Percentiles rank a stretch among this genome's conserved stretches.
Conservation (phyloP, 345 rosid species). For the Euphorbia peplus region DNA sequence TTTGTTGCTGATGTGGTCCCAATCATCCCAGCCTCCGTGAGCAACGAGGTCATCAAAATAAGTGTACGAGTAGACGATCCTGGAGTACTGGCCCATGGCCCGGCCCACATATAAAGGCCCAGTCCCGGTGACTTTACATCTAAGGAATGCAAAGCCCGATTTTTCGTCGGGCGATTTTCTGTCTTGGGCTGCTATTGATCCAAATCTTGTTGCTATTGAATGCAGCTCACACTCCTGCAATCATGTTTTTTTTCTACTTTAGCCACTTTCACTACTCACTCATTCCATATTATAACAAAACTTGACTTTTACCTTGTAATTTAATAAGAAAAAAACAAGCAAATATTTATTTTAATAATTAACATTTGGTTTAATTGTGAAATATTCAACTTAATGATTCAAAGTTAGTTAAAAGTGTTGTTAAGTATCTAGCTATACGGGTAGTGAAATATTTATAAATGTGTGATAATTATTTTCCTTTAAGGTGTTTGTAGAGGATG, state of each 20-base stretch:
- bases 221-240: constrained; percentile 89
- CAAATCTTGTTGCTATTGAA: constrained; percentile 85
- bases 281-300: too few relatives aligned
- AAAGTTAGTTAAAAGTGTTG: too few relatives aligned
- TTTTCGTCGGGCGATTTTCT: constrained; percentile 78
- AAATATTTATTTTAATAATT: too few relatives aligned
- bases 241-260: not conserved
- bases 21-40: constrained; percentile 97
- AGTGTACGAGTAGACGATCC: constrained; percentile 83
- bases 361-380: too few relatives aligned
- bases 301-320: too few relatives aligned
- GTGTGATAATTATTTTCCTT: too few relatives aligned
- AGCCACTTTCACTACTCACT: not conserved
- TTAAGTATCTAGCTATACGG: too few relatives aligned
- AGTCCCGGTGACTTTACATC: constrained; percentile 76
- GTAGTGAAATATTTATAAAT: too few relatives aligned
- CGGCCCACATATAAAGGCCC: constrained; percentile 86
- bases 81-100: constrained; percentile 95
- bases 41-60: constrained; percentile 86
- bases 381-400: too few relatives aligned
- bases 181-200: constrained; percentile 89
- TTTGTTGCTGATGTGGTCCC: constrained; percentile 88
- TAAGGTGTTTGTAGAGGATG: too few relatives aligned
- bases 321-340: too few relatives aligned
- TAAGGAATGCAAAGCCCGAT: constrained; percentile 78